Evolutionary conservation across 2,329 filamentous ascomycete species (phyloP).

Genomic region (Chaetothyriales sp.): DNA sequence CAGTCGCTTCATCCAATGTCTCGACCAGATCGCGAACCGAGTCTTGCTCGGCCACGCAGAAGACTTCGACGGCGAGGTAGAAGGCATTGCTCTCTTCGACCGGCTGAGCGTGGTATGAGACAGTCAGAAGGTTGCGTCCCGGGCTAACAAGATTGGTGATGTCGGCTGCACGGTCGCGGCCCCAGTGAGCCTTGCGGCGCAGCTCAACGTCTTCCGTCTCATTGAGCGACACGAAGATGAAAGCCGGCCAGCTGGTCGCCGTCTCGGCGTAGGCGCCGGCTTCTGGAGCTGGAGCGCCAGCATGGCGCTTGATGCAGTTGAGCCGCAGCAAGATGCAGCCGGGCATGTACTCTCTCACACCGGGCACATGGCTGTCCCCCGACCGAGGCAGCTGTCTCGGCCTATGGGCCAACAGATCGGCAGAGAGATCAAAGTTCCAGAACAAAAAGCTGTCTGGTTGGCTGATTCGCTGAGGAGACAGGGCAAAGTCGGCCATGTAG

Average conservation of each 20-base stretch:
- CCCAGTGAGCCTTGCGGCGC: slow-evolving; percentile 57
- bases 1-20: slow-evolving; percentile 34
- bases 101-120: not conserved
- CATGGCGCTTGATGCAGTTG: slow-evolving; percentile 42
- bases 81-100: slow-evolving; percentile 27
- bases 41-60: slow-evolving; percentile 40
- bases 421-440: slow-evolving; percentile 26
- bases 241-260: slow-evolving; percentile 58
- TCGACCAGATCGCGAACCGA: slow-evolving; percentile 27
- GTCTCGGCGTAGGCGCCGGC: slow-evolving; percentile 26
- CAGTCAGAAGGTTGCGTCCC: slow-evolving; percentile 42
- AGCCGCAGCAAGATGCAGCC: slow-evolving; percentile 53
- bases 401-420: slow-evolving; percentile 14
- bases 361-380: slow-evolving; percentile 2
- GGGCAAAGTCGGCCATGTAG: slow-evolving; percentile 23
- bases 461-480: slow-evolving; percentile 23
- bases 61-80: slow-evolving; percentile 55
- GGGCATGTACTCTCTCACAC: slow-evolving; percentile 26
- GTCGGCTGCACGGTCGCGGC: slow-evolving; percentile 63
- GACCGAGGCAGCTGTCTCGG: slow-evolving; percentile 2
- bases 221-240: slow-evolving; percentile 59
- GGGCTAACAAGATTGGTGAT: slow-evolving; percentile 46
- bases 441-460: slow-evolving; percentile 17
- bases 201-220: slow-evolving; percentile 34
- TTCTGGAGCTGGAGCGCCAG: not conserved